Evolutionary conservation across 148 eudicot genomes (phyloP).

Genomic region (Vaccinium corymbosum): DNA sequence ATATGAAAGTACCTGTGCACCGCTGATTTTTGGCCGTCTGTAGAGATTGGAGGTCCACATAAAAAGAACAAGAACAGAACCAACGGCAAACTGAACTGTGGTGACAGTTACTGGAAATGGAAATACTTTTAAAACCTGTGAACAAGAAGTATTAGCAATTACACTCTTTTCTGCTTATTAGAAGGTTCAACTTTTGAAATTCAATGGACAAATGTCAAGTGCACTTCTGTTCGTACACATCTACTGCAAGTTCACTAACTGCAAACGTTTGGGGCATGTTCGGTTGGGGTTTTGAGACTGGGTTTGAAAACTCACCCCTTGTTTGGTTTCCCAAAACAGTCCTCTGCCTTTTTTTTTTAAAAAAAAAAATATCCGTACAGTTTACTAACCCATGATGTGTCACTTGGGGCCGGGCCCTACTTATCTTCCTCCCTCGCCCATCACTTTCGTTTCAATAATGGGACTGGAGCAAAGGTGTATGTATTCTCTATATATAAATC

Average conservation of each 20-base stretch:
- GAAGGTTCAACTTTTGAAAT: background rate
- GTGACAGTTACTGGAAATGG: conserved; percentile 75
- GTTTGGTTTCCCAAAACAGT: too few species aligned
- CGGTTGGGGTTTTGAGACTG: too few species aligned
- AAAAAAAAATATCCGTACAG: too few species aligned
- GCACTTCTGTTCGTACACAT: background rate
- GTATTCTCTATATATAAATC: too few species aligned
- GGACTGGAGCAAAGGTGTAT: too few species aligned
- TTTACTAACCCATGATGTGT: too few species aligned
- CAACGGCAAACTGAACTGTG: conserved; percentile 74
- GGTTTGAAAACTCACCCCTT: too few species aligned
- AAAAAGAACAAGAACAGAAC: conserved; percentile 56
- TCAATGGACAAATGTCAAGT: too few species aligned
- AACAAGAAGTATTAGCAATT: conserved; percentile 11
- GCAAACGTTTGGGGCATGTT: background rate
- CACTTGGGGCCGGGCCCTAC: too few species aligned
- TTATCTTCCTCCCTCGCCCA: too few species aligned
- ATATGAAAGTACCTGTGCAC: conserved; percentile 52
- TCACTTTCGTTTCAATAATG: too few species aligned
- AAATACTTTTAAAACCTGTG: conserved; percentile 79
- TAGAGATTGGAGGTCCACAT: conserved; percentile 83
- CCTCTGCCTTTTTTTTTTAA: too few species aligned
- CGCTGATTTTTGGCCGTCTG: conserved; percentile 74
- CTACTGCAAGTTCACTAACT: background rate
- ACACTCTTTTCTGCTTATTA: background rate